These are phyloP conservation scores for Leccinum imitatum DNA, from an alignment of 768 basidiomycete species.

Conservation along the genomic window DNA sequence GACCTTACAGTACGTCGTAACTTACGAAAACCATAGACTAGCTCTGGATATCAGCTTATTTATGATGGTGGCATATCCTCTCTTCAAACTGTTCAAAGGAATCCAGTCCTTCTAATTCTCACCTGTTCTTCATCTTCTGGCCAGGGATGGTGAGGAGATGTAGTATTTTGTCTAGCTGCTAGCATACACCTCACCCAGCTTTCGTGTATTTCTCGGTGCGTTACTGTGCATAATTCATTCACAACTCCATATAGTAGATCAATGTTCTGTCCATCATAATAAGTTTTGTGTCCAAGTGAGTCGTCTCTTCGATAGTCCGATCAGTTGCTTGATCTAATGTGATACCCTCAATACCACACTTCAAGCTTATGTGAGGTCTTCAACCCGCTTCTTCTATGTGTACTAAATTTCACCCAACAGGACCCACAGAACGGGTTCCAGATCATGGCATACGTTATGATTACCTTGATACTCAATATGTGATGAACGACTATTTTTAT, in stretches of 20 bases:
- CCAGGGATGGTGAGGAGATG: slow-evolving; percentile 11
- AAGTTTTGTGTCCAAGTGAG: slow-evolving; percentile 6
- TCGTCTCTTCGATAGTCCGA: background rate
- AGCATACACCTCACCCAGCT: background rate
- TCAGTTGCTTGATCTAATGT: background rate
- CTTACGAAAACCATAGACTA: too few species aligned
- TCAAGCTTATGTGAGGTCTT: background rate
- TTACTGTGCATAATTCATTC: background rate
- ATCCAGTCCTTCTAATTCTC: too few species aligned
- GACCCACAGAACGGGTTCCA: slow-evolving; percentile 1
- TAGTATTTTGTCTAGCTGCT: background rate
- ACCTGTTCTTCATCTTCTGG: too few species aligned
- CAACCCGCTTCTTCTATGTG: background rate
- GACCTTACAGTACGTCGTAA: too few species aligned
- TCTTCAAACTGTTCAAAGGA: too few species aligned
- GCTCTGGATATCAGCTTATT: too few species aligned
- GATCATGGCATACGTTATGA: slow-evolving; percentile 1
- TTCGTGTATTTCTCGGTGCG: background rate
- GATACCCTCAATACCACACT: background rate
- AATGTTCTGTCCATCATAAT: background rate
- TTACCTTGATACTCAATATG: background rate
- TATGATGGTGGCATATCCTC: too few species aligned
- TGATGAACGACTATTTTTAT: background rate
- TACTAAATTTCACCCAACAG: background rate
- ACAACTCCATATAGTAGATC: background rate